These are phyloP conservation scores for Botrytis aclada DNA, from an alignment of 2,329 filamentous ascomycete species.

Conservation along the genomic window DNA sequence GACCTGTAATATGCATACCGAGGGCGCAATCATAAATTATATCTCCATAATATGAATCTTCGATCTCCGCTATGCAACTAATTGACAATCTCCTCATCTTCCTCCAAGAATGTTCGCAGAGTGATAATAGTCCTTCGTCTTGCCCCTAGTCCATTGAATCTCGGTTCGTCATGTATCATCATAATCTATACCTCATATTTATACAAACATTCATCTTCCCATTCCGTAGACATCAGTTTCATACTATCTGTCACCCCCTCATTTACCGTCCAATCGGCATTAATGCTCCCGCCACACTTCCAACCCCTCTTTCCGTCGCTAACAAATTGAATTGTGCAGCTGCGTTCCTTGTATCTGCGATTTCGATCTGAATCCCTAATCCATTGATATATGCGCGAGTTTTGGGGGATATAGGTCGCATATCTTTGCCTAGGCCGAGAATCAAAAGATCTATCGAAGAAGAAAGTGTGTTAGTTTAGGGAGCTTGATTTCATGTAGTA, in stretches of 20 bases:
- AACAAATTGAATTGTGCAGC: slow-evolving; percentile 92
- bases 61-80: fast-evolving
- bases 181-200: not conserved
- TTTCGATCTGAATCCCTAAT: slow-evolving; percentile 80
- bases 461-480: not conserved
- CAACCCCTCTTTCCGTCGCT: slow-evolving; percentile 86
- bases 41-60: not conserved
- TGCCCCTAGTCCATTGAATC: not conserved
- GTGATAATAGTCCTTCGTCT: not conserved
- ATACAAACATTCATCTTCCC: not conserved
- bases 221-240: not conserved
- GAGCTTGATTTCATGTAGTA: not conserved
- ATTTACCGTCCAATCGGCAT: slow-evolving; percentile 74
- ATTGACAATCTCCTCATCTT: fast-evolving
- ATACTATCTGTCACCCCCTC: not conserved
- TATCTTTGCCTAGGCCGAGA: slow-evolving; percentile 75
- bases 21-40: not conserved
- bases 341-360: slow-evolving; percentile 90
- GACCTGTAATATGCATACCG: no score
- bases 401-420: slow-evolving; percentile 72
- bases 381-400: slow-evolving; percentile 69
- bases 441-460: slow-evolving; percentile 70
- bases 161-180: not conserved
- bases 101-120: not conserved
- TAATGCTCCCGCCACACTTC: slow-evolving; percentile 81